Evolutionary conservation across 768 basidiomycete species (phyloP), one percentile per base, ranked within the genome.

Genomic region (Suillus tomentosus): DNA sequence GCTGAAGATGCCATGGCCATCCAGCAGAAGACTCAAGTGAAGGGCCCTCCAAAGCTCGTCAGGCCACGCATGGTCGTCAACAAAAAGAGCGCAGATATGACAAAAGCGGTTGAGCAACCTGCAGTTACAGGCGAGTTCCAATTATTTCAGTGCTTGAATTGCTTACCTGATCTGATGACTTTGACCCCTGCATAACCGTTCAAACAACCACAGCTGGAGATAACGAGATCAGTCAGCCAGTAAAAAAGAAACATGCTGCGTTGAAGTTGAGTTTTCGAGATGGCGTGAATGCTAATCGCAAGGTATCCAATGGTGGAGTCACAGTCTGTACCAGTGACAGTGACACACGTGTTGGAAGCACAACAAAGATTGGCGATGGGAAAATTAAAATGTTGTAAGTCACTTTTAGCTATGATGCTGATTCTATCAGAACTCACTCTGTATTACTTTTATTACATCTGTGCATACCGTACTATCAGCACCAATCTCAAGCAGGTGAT

Each of bases 381-480:
- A 48, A 48, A 48, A 48, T 48, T 22, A 48, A 13, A 24, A 22
- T 1, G 2, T 48, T 0, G 5, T 48, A 48, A 48, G 47, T 48
- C 11, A 4, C 47, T n/a, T 48, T 48, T 48, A 11, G 13, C 47
- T 9, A 48, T 48, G 22, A 48, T 48, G 47, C 22, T 48, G 22
- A 50, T 50, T 27, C 24, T 50, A 50, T 27, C 48, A 27, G 48
- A 50, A 50, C 48, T 50, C 48, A 50, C 48, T 15, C 24, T 50
- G 22, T 24, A 50, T 50, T 50, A 50, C 48, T 50, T 50, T 50
- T 24, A 50, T 50, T 50, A 27, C 24, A 50, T 50, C 14, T 50
- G 48, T 14, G 24, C 24, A 50, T 8, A 27, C 48, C 14, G 7
- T 27, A 27, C 27, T 15, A 50, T 27, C 14, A 50, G 48, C 48